phyloP scores from a whole-genome alignment of 169 alveolate species.

The Plasmodium vivax region DNA sequence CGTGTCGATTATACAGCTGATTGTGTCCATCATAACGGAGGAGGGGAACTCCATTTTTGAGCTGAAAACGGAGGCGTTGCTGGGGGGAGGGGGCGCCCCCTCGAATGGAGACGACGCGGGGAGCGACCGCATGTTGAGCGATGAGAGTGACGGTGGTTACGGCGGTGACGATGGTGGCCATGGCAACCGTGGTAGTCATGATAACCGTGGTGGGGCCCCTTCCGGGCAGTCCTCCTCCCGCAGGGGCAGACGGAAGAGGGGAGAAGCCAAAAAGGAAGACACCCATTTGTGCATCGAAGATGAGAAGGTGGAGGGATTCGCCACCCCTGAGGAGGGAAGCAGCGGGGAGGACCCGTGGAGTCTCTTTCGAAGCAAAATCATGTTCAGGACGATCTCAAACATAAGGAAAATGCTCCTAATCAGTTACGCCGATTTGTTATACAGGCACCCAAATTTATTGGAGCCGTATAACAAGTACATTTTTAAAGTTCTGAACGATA shows the following conservation, averaged over 20 bases:
- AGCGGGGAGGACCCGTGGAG: not conserved
- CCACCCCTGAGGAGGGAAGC: not conserved
- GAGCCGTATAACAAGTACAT: conserved; percentile 84
- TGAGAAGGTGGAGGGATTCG: not conserved
- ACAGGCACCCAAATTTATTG: conserved; percentile 84
- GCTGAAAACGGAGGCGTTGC: not conserved
- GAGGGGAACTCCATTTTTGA: conserved; percentile 38
- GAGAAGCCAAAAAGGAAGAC: not conserved
- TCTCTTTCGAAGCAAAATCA: not conserved
- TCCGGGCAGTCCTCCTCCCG: not conserved
- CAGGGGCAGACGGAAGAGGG: not conserved
- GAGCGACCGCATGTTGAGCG: not conserved
- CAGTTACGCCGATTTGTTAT: conserved; percentile 85
- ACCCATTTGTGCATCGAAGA: conserved; percentile 1
- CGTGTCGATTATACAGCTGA: conserved; percentile 39
- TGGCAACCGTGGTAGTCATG: too few relatives aligned
- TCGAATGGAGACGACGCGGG: not conserved
- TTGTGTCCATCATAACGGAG: conserved; percentile 45
- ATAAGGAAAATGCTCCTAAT: conserved; percentile 80
- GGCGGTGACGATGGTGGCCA: too few relatives aligned
- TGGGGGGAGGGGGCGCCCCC: not conserved
- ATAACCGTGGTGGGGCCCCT: not conserved
- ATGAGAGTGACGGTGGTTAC: not conserved
- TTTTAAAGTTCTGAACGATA: conserved; percentile 76
- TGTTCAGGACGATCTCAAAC: conserved; percentile 42